Percentiles rank a stretch among this genome's conserved stretches.
Conservation (phyloP, 192 early-diverging fungal species). For the Backusella liffmaniae region DNA sequence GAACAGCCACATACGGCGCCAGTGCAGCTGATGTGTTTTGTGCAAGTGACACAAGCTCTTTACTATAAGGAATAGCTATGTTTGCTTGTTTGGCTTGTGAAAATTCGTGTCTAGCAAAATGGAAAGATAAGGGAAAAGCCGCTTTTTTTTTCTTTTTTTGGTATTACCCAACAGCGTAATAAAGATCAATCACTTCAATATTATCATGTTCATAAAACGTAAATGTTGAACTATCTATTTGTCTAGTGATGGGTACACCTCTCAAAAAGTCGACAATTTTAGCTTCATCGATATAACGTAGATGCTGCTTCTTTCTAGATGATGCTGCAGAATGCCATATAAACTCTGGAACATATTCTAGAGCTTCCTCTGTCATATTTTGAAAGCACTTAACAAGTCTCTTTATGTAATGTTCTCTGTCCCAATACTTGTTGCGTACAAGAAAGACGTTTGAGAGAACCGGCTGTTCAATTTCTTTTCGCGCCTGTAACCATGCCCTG, state of each 20-base stretch:
- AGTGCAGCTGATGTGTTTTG: conserved; percentile 7
- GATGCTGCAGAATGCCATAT: not conserved
- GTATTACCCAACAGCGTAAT: conserved; percentile 35
- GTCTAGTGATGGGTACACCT: not conserved
- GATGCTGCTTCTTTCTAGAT: not conserved
- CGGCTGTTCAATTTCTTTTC: conserved; percentile 10
- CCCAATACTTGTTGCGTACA: not conserved
- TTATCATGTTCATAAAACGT: conserved; percentile 5
- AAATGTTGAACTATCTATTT: not conserved
- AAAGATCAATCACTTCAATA: conserved; percentile 33
- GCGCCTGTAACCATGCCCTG: conserved; percentile 23
- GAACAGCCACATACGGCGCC: conserved; percentile 31
- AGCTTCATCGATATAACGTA: not conserved
- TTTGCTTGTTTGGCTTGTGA: conserved; percentile 23
- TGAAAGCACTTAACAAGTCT: not conserved
- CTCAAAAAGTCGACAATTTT: not conserved
- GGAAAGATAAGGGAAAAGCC: not conserved
- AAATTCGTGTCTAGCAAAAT: conserved; percentile 25
- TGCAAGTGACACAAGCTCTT: conserved; percentile 11
- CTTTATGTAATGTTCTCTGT: not conserved
- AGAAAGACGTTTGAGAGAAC: conserved; percentile 22
- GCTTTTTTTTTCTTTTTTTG: not conserved
- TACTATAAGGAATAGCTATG: conserved; percentile 22
- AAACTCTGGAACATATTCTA: not conserved
- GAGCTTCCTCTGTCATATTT: not conserved